Evolutionary conservation across 202 grass and related monocot genomes (phyloP).

Genomic region (Schoenoplectus tabernaemontani): DNA sequence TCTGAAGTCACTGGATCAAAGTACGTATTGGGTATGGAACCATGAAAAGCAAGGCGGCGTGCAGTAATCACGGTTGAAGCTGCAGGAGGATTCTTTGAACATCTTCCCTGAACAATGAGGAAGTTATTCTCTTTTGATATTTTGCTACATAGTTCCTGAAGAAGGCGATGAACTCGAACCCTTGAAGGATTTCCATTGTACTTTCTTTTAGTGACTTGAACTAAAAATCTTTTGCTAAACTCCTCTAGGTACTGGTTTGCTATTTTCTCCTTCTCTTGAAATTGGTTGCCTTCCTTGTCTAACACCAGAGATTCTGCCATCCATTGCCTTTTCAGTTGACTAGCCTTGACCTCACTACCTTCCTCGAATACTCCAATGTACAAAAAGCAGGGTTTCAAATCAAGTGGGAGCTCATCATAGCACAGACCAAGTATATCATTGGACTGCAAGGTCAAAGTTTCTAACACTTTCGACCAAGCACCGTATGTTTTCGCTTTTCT

Average conservation of each 20-base stretch:
- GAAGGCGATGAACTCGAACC: conserved; percentile 17
- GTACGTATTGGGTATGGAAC: conserved; percentile 15
- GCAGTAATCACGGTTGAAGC: neutral
- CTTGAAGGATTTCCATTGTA: conserved; percentile 22
- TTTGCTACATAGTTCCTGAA: neutral
- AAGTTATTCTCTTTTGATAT: conserved; percentile 17
- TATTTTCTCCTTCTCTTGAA: conserved; percentile 22
- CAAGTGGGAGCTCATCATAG: conserved; percentile 26
- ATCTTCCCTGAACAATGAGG: neutral
- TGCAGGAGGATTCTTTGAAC: neutral
- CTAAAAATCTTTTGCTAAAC: conserved; percentile 19
- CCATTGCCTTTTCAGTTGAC: conserved; percentile 24
- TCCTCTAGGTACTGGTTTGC: conserved; percentile 19
- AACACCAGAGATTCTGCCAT: conserved; percentile 24
- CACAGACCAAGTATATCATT: conserved; percentile 15
- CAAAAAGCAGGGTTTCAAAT: conserved; percentile 23
- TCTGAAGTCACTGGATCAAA: neutral
- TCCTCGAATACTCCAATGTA: conserved; percentile 17
- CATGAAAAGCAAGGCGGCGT: conserved; percentile 22
- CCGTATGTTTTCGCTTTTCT: neutral
- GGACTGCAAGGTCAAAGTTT: conserved; percentile 13
- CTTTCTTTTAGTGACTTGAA: conserved; percentile 24
- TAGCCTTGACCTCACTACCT: conserved; percentile 15
- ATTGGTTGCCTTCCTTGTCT: conserved; percentile 5
- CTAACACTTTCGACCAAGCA: conserved; percentile 20